Evolutionary conservation across 176 grass and related monocot species (phyloP).

Genomic region (Eleusine coracana): DNA sequence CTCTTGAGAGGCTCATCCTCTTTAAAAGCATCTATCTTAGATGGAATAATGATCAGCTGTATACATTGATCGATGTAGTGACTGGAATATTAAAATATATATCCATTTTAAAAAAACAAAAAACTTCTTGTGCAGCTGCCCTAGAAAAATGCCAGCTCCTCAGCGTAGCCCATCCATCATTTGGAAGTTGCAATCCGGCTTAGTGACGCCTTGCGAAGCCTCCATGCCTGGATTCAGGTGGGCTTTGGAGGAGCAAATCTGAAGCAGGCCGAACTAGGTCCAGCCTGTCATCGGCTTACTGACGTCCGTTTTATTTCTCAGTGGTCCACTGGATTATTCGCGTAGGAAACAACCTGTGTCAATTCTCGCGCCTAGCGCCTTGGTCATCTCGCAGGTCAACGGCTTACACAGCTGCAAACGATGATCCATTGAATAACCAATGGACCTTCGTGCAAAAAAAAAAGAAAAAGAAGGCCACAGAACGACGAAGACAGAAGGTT

Average conservation of each 20-base stretch:
- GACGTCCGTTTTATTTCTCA: neutral
- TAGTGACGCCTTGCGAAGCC: neutral
- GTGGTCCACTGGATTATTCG: neutral
- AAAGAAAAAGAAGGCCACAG: neutral
- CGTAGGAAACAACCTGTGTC: neutral
- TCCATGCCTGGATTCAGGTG: neutral
- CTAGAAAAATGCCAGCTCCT: neutral
- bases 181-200: neutral
- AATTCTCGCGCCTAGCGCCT: neutral
- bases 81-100: no score
- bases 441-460: neutral
- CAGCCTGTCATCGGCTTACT: neutral
- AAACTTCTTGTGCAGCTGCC: no score
- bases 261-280: neutral
- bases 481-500: neutral
- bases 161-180: neutral
- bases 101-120: no score
- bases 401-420: neutral
- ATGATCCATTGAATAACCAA: neutral
- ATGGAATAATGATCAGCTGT: no score
- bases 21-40: no score
- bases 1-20: no score
- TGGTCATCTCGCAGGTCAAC: slow-evolving; percentile 20
- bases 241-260: neutral
- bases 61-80: no score